Evolutionary conservation across 1,284 basidiomycete genomes (phyloP).

Genomic region (Salmacisia buchloeana): DNA sequence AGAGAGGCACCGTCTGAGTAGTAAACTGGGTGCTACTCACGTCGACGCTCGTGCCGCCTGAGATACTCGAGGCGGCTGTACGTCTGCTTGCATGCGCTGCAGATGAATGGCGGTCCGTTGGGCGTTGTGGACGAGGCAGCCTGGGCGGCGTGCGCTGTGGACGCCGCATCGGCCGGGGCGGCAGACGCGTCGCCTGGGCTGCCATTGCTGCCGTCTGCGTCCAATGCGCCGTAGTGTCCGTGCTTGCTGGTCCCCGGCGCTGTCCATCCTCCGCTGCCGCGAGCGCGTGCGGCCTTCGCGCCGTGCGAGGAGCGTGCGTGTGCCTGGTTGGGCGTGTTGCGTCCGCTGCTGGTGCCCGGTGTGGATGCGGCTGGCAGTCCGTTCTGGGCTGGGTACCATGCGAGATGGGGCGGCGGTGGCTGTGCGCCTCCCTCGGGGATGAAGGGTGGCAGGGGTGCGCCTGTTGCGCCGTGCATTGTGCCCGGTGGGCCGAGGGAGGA

Average conservation of each 20-base stretch:
- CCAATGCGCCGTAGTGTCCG: too few relatives aligned
- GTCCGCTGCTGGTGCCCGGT: too few relatives aligned
- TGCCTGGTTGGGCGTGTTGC: too few relatives aligned
- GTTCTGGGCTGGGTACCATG: background rate
- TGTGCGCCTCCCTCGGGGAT: background rate
- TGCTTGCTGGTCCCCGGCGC: too few relatives aligned
- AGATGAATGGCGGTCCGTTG: conserved; percentile 44
- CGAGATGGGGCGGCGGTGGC: background rate
- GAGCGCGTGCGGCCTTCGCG: too few relatives aligned
- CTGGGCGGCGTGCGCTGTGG: background rate
- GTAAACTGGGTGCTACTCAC: conserved; percentile 19
- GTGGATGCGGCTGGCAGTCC: too few relatives aligned
- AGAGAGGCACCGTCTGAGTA: background rate
- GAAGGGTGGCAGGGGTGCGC: background rate
- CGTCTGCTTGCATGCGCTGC: conserved; percentile 46
- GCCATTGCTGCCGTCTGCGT: background rate
- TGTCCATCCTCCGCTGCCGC: too few relatives aligned
- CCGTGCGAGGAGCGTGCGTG: too few relatives aligned
- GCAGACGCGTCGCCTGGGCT: background rate
- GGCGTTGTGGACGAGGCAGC: conserved; percentile 12
- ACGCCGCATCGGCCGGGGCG: too few relatives aligned
- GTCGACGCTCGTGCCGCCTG: conserved; percentile 45
- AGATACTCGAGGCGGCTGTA: conserved; percentile 49
- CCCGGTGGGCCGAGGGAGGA: background rate
- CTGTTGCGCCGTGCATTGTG: conserved; percentile 1